A percentile compares a stretch with the other conserved stretches of the same genome.
phyloP scores from a whole-genome alignment of 306 rosid species.

The Cucurbita maxima region DNA sequence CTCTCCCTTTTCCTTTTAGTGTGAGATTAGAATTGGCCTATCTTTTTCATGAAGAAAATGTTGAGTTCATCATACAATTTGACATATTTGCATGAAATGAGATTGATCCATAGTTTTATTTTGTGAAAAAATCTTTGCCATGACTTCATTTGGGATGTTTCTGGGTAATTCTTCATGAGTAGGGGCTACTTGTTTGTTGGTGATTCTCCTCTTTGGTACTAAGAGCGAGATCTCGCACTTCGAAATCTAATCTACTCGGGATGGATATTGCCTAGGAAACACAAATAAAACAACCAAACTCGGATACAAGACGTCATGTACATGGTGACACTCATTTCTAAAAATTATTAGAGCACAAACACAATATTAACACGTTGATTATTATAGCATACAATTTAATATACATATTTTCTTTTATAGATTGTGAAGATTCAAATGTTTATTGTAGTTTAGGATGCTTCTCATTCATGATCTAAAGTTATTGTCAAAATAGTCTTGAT shows the following conservation, averaged over 20 bases:
- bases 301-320: background rate
- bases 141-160: background rate
- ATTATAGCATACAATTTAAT: too few relatives aligned
- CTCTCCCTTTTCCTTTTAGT: background rate
- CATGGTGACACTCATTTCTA: background rate
- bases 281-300: background rate
- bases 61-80: background rate
- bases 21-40: background rate
- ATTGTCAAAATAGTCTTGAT: too few relatives aligned
- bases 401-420: too few relatives aligned
- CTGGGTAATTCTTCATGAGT: background rate
- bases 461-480: too few relatives aligned
- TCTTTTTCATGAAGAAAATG: background rate
- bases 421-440: background rate
- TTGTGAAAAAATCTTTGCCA: background rate
- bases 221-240: background rate
- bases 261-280: background rate
- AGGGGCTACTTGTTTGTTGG: background rate
- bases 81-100: background rate
- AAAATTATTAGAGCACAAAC: too few relatives aligned
- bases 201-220: background rate
- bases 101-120: background rate
- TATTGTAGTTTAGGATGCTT: too few relatives aligned
- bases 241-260: background rate
- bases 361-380: too few relatives aligned